Base-by-base conservation (phyloP, 2,329 filamentous ascomycete genomes). In the Nothomitra cinnamomea region DNA sequence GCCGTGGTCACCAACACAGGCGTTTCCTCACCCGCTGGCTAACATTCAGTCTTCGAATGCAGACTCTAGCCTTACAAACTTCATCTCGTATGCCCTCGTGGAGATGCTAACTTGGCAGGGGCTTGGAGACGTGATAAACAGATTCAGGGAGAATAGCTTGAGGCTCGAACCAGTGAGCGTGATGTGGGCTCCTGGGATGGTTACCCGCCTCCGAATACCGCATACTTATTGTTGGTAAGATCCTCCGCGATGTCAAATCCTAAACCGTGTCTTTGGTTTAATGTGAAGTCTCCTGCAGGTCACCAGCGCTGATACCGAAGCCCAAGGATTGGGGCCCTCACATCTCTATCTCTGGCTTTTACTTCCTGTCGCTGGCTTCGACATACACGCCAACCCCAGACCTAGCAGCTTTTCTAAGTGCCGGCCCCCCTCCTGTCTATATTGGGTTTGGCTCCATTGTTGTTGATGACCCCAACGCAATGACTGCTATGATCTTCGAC, bases 81-180 rank as follows among this genome's bases (percentile, higher is more conserved):
- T 86, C 62, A 74, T 94, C 54, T 85, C 83, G 0, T 95, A 94
- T 61, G 80, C 83, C 0, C 71, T 94, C 19, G 84, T 94, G 1
- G 88, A 95, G 59, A 86, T 94, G 77, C 80, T 95, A 74, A 89
- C 88, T 10, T 94, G 87, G 87, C 87, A 95, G 67, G 88, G 87
- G 0, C 70, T 95, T 2, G 89, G 89, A 38, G 89, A 95, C 65
- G 73, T 95, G 4, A 90, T 95, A 63, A 95, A 96, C 63, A 77
- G 81, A 10, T 95, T 95, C 62, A 76, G 89, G 52, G 80, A 83
- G 58, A 80, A 81, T 55, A 78, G 77, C 13, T 73, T 94, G 1
- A 83, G 84, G 24, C 70, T 95, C 0, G 84, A 92, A 45, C 77
- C 83, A 0, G 74, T 95, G 42, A 87, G 84, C 56, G 71, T 87